Evolutionary conservation across 1,284 basidiomycete genomes (phyloP).

Genomic region (Heterobasidion irregulare): DNA sequence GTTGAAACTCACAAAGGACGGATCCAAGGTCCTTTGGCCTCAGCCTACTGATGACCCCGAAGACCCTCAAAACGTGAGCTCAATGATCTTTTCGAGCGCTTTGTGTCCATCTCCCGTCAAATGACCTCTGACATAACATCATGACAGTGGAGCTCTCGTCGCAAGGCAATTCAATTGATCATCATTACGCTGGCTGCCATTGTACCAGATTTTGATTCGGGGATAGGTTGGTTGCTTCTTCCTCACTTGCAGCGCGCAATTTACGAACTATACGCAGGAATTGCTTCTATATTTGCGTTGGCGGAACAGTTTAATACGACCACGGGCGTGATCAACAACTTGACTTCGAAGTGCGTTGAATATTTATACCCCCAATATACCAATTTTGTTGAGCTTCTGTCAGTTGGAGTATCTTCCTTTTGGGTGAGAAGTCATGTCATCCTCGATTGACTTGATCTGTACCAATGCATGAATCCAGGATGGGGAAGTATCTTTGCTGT

Average conservation of each 20-base stretch:
- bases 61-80: slow-evolving; percentile 58
- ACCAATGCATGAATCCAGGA: slow-evolving; percentile 22
- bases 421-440: slow-evolving; percentile 28
- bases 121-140: slow-evolving; percentile 8
- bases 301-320: slow-evolving; percentile 52
- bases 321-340: slow-evolving; percentile 50
- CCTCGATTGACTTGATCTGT: neutral
- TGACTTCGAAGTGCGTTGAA: slow-evolving; percentile 46
- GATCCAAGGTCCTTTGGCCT: slow-evolving; percentile 48
- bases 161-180: slow-evolving; percentile 46
- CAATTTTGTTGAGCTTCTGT: neutral
- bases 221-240: slow-evolving; percentile 35
- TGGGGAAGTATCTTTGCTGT: slow-evolving; percentile 57
- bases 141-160: slow-evolving; percentile 12
- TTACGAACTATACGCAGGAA: slow-evolving; percentile 27
- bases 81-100: neutral
- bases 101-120: neutral
- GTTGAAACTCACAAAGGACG: slow-evolving; percentile 38
- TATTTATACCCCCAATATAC: neutral
- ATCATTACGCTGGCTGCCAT: slow-evolving; percentile 60
- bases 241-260: neutral
- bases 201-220: slow-evolving; percentile 63
- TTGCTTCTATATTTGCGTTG: slow-evolving; percentile 51
- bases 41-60: slow-evolving; percentile 56
- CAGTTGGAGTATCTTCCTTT: slow-evolving; percentile 63